Base-by-base conservation (phyloP, 2,329 filamentous ascomycete genomes). In the Corniculantispora saksenae region DNA sequence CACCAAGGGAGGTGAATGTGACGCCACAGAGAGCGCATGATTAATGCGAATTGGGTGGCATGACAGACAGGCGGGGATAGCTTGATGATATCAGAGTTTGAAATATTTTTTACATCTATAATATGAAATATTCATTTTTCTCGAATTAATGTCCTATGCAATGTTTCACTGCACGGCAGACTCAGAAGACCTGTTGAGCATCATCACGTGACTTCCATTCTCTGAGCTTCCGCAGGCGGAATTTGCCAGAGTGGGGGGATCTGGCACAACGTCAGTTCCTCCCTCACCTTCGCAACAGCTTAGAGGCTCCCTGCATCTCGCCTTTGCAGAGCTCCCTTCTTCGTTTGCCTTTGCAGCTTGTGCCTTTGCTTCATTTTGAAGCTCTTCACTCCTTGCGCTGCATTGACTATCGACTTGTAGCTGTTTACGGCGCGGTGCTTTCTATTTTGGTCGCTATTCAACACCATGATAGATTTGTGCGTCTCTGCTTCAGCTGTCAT, bases 381-480 rank as follows among this genome's bases (percentile, higher is more conserved):
- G 48, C 29, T 54, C 12, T 7, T 1, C 13, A 12, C 8, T 29
- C 21, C 13, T 38, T 53, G 62, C 35, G 25, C 55, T 55, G 38
- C 48, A 45, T 59, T 21, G 13, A 6, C 13, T 29, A 45, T 25
- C 23, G 35, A 17, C 48, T 35, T 25, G 56, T 35, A 54, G 62
- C 23, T 53, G 54, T 64, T 60, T 38, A 56, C 54, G 48, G 32
- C 62, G 48, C 62, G 25, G 62, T 48, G 23, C 13, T 51, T n/a
- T 60, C 48, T 60, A 47, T 48, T 61, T 32, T 53, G 63, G 40
- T 23, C 45, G 66, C 69, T 73, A 15, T 27, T 21, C 75, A 75
- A 75, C 78, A 80, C 70, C 73, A 80, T 80, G 78, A 78, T 77
- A 77, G 72, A 73, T 75, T 80, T 77, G 75, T 72, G 74, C 71